A percentile compares a stretch with the other conserved stretches of the same genome.
phyloP scores from a whole-genome alignment of 148 eudicot genomes.

The Tetragonia tetragonoides region DNA sequence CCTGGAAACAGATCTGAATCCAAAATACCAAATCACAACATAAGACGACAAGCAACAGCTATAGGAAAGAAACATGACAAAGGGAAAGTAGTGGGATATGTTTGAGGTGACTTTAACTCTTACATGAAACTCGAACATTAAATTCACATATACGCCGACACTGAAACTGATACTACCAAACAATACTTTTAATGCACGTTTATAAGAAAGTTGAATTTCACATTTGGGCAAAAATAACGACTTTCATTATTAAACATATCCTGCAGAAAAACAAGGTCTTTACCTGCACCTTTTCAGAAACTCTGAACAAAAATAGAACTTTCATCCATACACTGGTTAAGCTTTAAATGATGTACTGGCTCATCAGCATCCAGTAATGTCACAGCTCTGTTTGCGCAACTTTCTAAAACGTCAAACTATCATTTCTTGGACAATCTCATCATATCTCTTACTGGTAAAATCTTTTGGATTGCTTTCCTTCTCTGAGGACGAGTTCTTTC shows the following conservation, averaged over 20 bases:
- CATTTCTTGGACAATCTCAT: constrained; percentile 54
- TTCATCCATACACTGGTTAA: constrained; percentile 47
- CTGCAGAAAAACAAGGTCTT: constrained; percentile 46
- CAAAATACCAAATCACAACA: background rate
- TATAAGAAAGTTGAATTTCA: background rate
- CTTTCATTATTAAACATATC: constrained; percentile 12
- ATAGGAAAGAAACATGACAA: constrained; percentile 4
- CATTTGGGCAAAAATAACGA: constrained; percentile 1
- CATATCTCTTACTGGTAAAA: constrained; percentile 43
- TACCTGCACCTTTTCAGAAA: constrained; percentile 71
- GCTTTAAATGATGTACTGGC: constrained; percentile 51
- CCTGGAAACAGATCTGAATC: constrained; percentile 45
- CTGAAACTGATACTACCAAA: background rate
- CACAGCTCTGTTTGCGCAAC: constrained; percentile 54
- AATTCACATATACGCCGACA: background rate
- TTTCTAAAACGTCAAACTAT: constrained; percentile 55
- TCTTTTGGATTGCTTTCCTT: constrained; percentile 46
- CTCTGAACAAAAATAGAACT: constrained; percentile 58
- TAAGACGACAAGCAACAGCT: background rate
- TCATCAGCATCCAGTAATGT: constrained; percentile 58
- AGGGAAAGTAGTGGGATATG: background rate
- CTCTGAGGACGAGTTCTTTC: constrained; percentile 61
- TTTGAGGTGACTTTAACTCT: background rate
- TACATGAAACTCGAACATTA: background rate
- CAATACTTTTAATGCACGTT: background rate